These are phyloP conservation scores for Gyrodon lividus DNA, from an alignment of 768 basidiomycete genomes.

Conservation along the genomic window DNA sequence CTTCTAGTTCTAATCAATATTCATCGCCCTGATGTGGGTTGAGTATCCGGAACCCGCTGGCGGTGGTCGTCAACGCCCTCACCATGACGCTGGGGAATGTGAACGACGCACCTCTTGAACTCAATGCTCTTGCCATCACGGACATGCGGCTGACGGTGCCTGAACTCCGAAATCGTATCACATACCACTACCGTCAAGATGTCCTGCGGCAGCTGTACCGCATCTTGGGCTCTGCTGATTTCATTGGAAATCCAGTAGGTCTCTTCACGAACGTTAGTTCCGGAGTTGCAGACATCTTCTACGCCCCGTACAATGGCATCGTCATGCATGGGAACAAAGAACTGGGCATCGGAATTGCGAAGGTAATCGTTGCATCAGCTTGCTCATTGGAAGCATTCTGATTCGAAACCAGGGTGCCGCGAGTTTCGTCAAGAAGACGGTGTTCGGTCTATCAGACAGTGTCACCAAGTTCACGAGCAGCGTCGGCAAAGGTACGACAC, in stretches of 20 bases:
- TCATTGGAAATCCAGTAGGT: conserved; percentile 94
- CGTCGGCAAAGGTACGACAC: conserved; percentile 80
- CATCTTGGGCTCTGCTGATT: conserved; percentile 96
- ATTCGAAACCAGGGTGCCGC: conserved; percentile 75
- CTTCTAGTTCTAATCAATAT: background rate
- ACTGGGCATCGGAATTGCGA: conserved; percentile 90
- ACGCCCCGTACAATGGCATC: conserved; percentile 95
- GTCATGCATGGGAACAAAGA: conserved; percentile 96
- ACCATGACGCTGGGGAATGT: conserved; percentile 98
- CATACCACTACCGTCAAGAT: conserved; percentile 92
- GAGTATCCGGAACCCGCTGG: conserved; percentile 84
- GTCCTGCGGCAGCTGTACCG: conserved; percentile 92
- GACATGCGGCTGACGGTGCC: conserved; percentile 88
- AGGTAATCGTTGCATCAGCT: conserved; percentile 45
- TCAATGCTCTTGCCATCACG: conserved; percentile 92
- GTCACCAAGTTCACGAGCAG: conserved; percentile 98
- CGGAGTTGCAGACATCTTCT: conserved; percentile 97
- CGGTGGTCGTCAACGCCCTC: conserved; percentile 89
- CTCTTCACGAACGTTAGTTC: conserved; percentile 98
- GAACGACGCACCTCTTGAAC: conserved; percentile 90
- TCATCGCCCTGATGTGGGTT: conserved; percentile 41
- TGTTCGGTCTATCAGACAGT: conserved; percentile 94
- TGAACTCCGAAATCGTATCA: conserved; percentile 79
- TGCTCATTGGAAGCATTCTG: conserved; percentile 2
- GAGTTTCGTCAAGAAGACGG: conserved; percentile 98